phyloP scores from a whole-genome alignment of 305 asterid genomes.

The Ilex paraguariensis region DNA sequence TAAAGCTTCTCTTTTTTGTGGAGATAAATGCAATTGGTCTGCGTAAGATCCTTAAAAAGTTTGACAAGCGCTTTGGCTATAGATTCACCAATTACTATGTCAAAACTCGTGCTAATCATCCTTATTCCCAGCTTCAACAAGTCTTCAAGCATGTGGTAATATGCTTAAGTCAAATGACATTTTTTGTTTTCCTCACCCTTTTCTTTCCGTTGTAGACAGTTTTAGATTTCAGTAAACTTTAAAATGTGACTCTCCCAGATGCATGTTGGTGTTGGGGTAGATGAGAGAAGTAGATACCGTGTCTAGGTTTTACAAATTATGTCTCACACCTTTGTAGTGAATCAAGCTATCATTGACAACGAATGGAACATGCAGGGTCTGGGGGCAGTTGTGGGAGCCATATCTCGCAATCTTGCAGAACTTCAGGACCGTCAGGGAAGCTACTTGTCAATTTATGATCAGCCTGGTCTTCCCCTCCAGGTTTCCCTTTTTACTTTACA shows the following conservation, averaged over 20 bases:
- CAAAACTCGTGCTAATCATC: slow-evolving; percentile 85
- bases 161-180: neutral
- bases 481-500: slow-evolving; percentile 24
- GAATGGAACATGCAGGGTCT: slow-evolving; percentile 47
- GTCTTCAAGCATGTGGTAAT: slow-evolving; percentile 81
- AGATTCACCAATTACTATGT: slow-evolving; percentile 74
- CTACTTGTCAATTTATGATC: slow-evolving; percentile 61
- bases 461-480: slow-evolving; percentile 46
- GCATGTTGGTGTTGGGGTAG: too few relatives aligned
- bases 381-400: slow-evolving; percentile 70
- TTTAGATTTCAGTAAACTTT: neutral
- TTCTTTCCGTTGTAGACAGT: neutral
- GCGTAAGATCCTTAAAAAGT: slow-evolving; percentile 78
- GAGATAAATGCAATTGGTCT: slow-evolving; percentile 70
- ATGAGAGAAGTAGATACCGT: too few relatives aligned
- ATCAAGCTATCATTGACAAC: neutral
- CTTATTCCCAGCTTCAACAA: slow-evolving; percentile 78
- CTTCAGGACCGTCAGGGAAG: slow-evolving; percentile 47
- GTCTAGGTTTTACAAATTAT: too few relatives aligned
- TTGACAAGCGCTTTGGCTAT: slow-evolving; percentile 70
- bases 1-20: slow-evolving; percentile 54
- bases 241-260: too few relatives aligned
- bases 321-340: too few relatives aligned
- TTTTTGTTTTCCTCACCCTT: neutral
- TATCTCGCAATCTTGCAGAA: slow-evolving; percentile 62